Evolutionary conservation across 257 asterid species (phyloP).

Genomic region (Gentiana macrophylla): DNA sequence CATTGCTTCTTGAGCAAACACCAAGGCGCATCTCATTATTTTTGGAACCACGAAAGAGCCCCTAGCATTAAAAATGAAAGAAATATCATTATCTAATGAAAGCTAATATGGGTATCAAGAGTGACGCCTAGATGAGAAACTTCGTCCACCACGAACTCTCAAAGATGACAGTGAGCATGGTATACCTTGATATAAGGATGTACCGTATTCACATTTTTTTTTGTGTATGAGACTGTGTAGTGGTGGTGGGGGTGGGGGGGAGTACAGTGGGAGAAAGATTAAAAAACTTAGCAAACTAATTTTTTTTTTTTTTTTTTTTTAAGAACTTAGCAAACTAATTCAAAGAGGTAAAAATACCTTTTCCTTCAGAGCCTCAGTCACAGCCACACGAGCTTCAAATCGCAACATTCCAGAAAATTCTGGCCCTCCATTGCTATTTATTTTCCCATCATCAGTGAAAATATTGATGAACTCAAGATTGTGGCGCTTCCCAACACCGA

Average conservation of each 20-base stretch:
- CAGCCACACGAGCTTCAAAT: slow-evolving; percentile 76
- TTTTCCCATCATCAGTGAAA: slow-evolving; percentile 90
- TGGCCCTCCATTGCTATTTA: slow-evolving; percentile 77
- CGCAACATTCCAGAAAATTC: slow-evolving; percentile 77
- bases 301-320: no score
- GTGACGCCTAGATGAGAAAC: no score
- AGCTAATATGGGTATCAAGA: no score
- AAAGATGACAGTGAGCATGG: no score
- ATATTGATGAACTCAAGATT: slow-evolving; percentile 70
- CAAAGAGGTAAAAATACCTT: slow-evolving; percentile 29
- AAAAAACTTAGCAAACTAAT: no score
- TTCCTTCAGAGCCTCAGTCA: slow-evolving; percentile 62
- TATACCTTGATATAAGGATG: no score
- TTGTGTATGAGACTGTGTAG: no score
- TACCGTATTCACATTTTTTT: no score
- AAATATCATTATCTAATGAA: not conserved
- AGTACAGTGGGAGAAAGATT: no score
- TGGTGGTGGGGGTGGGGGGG: no score
- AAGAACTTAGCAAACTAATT: no score
- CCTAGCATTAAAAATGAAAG: slow-evolving; percentile 31
- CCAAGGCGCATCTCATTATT: slow-evolving; percentile 96
- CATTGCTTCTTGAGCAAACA: slow-evolving; percentile 79
- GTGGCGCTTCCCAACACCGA: slow-evolving; percentile 92
- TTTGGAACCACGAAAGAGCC: slow-evolving; percentile 64
- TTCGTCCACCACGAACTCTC: no score